Conservation (phyloP, 306 rosid genomes). For the Prunus padus region DNA sequence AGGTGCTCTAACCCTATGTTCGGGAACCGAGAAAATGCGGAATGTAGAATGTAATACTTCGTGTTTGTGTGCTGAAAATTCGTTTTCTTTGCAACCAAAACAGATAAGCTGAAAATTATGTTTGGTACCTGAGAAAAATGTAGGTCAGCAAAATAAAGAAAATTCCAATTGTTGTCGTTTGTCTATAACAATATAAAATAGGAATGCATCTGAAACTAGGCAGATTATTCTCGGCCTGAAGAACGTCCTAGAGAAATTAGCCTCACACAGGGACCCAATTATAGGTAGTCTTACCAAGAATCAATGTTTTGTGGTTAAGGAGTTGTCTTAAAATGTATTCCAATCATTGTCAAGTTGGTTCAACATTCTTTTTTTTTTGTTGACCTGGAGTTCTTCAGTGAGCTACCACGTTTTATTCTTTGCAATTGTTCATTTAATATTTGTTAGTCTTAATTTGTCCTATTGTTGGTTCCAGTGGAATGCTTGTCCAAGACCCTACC, state of each 20-base stretch:
- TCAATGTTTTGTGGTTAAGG: too few species aligned
- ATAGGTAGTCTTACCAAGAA: not conserved
- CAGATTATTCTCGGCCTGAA: not conserved
- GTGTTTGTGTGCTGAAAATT: not conserved
- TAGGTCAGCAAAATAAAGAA: not conserved
- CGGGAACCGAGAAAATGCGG: not conserved
- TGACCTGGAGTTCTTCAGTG: too few species aligned
- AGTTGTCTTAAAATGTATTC: not conserved
- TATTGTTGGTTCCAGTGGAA: constrained; percentile 58
- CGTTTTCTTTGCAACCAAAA: not conserved
- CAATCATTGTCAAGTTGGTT: not conserved
- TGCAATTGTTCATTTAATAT: not conserved
- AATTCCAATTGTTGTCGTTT: not conserved
- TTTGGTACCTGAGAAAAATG: not conserved
- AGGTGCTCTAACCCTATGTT: not conserved
- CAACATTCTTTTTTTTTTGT: not conserved
- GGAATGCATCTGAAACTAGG: not conserved
- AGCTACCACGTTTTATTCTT: not conserved
- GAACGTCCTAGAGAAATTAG: not conserved
- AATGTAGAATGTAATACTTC: not conserved
- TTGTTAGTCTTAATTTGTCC: constrained; percentile 2
- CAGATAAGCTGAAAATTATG: not conserved
- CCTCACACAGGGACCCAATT: not conserved
- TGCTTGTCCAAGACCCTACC: constrained; percentile 87
- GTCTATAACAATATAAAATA: too few species aligned